Conservation (phyloP, 1,139 yeast genomes). For the Magnusiomyces magnusii region DNA sequence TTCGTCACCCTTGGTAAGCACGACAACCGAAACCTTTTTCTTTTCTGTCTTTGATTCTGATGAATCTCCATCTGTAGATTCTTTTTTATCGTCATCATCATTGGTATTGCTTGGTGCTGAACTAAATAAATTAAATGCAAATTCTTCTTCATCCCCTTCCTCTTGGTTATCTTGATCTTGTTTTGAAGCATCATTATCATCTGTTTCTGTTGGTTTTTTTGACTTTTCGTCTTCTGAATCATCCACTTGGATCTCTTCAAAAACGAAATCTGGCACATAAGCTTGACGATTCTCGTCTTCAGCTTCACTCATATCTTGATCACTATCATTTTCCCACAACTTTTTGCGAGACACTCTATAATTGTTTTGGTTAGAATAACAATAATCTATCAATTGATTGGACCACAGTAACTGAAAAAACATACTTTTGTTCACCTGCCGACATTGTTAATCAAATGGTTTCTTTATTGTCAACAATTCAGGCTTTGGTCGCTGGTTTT, state of each 20-base stretch:
- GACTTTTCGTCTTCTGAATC: conserved; percentile 5
- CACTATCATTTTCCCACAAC: conserved; percentile 12
- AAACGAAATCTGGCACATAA: conserved; percentile 19
- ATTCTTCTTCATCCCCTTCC: conserved; percentile 15
- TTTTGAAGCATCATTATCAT: not conserved
- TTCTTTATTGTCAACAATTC: too few species aligned
- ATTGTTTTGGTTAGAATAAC: not conserved
- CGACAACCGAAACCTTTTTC: conserved; percentile 7
- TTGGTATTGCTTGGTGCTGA: conserved; percentile 20
- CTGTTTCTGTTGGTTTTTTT: not conserved
- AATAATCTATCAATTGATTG: too few species aligned
- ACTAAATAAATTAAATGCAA: conserved; percentile 19
- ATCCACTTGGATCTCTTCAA: conserved; percentile 21
- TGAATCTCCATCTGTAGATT: conserved; percentile 4
- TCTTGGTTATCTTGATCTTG: conserved; percentile 14
- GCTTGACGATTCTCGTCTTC: conserved; percentile 12
- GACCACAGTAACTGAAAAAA: too few species aligned
- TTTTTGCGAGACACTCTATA: conserved; percentile 19
- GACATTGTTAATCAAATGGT: conserved; percentile 9
- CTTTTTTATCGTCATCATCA: conserved; percentile 14
- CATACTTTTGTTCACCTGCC: conserved; percentile 5
- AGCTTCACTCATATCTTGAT: conserved; percentile 9
- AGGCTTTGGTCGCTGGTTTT: too few species aligned
- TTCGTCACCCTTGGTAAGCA: conserved; percentile 12
- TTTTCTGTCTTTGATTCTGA: conserved; percentile 10